Percentiles rank a stretch among this genome's conserved stretches.
Evolutionary conservation across 2,329 filamentous ascomycete genomes (phyloP).

Genomic region (Calonectria hongkongensis): DNA sequence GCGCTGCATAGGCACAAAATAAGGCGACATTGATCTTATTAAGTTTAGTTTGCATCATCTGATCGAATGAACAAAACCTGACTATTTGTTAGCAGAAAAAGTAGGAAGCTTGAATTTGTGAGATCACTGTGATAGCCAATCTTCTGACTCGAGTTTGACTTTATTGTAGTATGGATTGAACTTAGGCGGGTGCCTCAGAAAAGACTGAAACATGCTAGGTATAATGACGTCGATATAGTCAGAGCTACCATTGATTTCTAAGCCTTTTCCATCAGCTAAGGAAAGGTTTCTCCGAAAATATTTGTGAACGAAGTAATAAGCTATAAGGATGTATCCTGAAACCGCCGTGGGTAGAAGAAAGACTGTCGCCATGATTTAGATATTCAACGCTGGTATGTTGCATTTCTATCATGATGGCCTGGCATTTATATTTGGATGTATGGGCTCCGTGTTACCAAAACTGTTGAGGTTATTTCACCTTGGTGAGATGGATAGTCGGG

Average conservation of each 20-base stretch:
- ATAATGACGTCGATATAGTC: neutral
- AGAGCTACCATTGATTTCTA: neutral
- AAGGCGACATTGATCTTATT: slow-evolving; percentile 10
- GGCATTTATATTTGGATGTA: too few species aligned
- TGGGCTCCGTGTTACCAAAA: too few species aligned
- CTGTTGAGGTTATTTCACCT: too few species aligned
- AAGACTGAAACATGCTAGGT: slow-evolving; percentile 11
- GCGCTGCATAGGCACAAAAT: slow-evolving; percentile 5
- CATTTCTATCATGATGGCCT: too few species aligned
- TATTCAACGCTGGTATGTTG: too few species aligned
- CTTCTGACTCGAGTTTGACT: slow-evolving; percentile 3
- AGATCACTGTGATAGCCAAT: neutral
- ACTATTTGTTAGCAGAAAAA: neutral
- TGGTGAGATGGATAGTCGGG: too few species aligned
- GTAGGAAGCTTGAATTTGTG: neutral
- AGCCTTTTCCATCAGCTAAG: too few species aligned
- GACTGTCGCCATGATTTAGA: too few species aligned
- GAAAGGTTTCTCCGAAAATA: too few species aligned
- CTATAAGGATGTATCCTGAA: too few species aligned
- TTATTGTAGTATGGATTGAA: neutral
- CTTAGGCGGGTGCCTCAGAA: neutral
- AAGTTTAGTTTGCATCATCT: neutral
- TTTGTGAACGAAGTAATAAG: too few species aligned
- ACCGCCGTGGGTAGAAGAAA: too few species aligned
- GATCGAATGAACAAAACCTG: slow-evolving; percentile 12